Percentiles rank a stretch among this genome's conserved stretches.
Conservation (phyloP, 257 asterid genomes). For the Capsicum chinense region DNA sequence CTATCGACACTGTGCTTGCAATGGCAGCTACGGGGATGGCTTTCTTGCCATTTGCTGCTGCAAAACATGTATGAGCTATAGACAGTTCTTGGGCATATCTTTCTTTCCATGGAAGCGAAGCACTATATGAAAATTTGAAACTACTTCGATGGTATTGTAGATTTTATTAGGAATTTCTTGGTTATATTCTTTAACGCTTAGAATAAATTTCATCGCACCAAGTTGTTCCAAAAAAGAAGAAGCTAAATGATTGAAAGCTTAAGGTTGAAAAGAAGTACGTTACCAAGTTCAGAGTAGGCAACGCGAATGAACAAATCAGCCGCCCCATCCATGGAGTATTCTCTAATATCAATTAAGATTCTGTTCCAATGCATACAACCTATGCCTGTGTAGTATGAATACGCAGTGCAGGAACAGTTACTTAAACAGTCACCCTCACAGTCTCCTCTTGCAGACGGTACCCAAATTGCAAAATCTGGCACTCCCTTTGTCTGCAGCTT, state of each 20-base stretch:
- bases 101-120: neutral
- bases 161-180: neutral
- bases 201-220: neutral
- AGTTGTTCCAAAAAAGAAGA: neutral
- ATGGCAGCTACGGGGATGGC: constrained; percentile 33
- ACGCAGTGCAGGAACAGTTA: constrained; percentile 38
- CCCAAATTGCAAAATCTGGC: constrained; percentile 45
- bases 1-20: constrained; percentile 38
- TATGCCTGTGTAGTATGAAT: constrained; percentile 32
- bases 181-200: neutral
- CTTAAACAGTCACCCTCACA: constrained; percentile 50
- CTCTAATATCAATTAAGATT: constrained; percentile 45
- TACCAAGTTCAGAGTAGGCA: constrained; percentile 57
- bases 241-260: neutral
- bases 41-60: constrained; percentile 41
- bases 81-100: neutral
- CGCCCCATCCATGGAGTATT: constrained; percentile 42
- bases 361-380: constrained; percentile 42
- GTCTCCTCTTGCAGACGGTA: constrained; percentile 30
- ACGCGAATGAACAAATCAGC: constrained; percentile 54
- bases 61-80: constrained; percentile 14
- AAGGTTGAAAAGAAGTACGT: neutral
- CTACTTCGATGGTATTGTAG: neutral
- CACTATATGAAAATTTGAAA: constrained; percentile 18
- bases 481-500: constrained; percentile 44